Evolutionary conservation across 2,329 filamentous ascomycete genomes (phyloP), one percentile per base, ranked within the genome.

Genomic region (Canariomyces notabilis): DNA sequence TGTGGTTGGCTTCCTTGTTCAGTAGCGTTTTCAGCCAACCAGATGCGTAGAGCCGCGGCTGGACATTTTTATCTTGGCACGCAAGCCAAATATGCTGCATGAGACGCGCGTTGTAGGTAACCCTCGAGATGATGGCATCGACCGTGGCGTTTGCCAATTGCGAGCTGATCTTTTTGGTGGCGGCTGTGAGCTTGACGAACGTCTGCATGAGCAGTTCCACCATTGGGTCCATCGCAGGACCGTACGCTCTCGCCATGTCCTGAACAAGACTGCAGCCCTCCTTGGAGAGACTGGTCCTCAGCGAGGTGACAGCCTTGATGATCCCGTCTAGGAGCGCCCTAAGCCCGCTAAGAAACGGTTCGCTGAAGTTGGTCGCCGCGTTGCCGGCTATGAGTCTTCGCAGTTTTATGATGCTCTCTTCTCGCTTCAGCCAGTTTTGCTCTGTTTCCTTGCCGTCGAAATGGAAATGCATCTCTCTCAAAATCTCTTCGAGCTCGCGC

Each of bases 391-490:
- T 80, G 20, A 96, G 75, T 53, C 82, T 79, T 42, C 91, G 81
- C 39, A 97, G 68, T 55, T 86, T 90, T 6, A 76, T 77, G 31
- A 89, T 77, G 60, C 80, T 84, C 69, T 91, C 86, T 64, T 97
- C 91, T 63, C 91, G 79, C 56, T 85, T 83, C 58, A 87, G 64
- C 91, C 91, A 97, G 61, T 97, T 97, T 49, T 87, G 81, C 62
- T 97, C 91, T 0, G 85, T 82, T 68, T 97, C 91, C 62, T 76
- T 88, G 42, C 90, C 90, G 56, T 96, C 89, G 52, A 96, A 96
- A 62, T 77, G 77, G 43, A 75, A 75, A 23, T 83, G 73, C 87
- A 97, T 95, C 23, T 87, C 83, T 54, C 80, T 81, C 62, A 95
- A 82, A 1, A 85, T 81, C 20, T 95, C 89, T 50, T 96, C 90